These are phyloP conservation scores for Schizophyllum commune DNA, from an alignment of 1,284 basidiomycete species.

Conservation along the genomic window DNA sequence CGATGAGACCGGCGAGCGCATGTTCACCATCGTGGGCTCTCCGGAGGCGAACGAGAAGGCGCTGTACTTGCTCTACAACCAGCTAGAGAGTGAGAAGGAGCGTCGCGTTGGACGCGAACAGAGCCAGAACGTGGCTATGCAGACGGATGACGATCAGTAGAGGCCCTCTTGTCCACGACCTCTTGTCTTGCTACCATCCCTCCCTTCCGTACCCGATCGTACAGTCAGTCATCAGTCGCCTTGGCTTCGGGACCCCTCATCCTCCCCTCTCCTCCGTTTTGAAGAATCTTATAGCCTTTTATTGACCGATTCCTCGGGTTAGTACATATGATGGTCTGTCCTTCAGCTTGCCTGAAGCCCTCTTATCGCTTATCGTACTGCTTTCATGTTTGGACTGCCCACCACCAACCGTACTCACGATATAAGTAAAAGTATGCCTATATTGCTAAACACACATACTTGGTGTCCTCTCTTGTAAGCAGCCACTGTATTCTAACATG, in stretches of 20 bases:
- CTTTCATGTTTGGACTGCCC: slow-evolving; percentile 8
- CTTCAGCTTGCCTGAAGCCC: slow-evolving; percentile 9
- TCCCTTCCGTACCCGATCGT: neutral
- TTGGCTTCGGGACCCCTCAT: neutral
- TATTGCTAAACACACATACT: slow-evolving; percentile 12
- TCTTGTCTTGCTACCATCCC: slow-evolving; percentile 9
- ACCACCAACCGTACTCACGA: slow-evolving; percentile 9
- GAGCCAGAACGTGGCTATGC: slow-evolving; percentile 33
- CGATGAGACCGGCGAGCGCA: slow-evolving; percentile 96
- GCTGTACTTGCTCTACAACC: slow-evolving; percentile 94
- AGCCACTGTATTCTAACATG: no score
- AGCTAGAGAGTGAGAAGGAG: slow-evolving; percentile 94
- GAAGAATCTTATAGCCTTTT: slow-evolving; percentile 10
- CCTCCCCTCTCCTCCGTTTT: neutral
- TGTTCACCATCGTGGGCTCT: slow-evolving; percentile 98
- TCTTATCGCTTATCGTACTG: slow-evolving; percentile 20
- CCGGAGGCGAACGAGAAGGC: slow-evolving; percentile 96
- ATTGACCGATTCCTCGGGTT: slow-evolving; percentile 19
- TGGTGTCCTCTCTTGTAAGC: no score
- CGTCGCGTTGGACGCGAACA: slow-evolving; percentile 76
- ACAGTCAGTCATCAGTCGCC: no score
- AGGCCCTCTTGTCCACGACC: slow-evolving; percentile 7
- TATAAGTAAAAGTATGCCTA: slow-evolving; percentile 24
- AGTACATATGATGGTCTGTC: slow-evolving; percentile 24
- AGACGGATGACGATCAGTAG: slow-evolving; percentile 50